These are phyloP conservation scores for Claviceps africana DNA, from an alignment of 2,329 filamentous ascomycete species.

Conservation along the genomic window DNA sequence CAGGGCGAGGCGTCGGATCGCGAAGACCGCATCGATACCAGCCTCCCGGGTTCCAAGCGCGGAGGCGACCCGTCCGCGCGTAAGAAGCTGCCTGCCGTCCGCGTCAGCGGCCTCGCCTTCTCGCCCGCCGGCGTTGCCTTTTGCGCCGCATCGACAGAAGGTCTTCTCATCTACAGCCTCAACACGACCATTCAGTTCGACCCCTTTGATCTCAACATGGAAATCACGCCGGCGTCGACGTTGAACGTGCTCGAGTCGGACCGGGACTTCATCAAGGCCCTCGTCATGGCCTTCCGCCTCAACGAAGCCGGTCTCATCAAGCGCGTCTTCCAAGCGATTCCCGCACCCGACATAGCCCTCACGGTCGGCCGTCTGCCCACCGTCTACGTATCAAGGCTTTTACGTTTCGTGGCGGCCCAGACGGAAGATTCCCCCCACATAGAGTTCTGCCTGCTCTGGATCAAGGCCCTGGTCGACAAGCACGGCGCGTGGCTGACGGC, in stretches of 20 bases:
- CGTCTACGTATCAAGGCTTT: conserved; percentile 72
- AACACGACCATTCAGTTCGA: conserved; percentile 79
- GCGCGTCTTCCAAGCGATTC: conserved; percentile 73
- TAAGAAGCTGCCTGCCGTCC: conserved; percentile 64
- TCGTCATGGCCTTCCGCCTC: conserved; percentile 94
- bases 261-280: conserved; percentile 74
- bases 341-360: conserved; percentile 58
- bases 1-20: conserved; percentile 78
- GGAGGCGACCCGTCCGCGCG: conserved; percentile 69
- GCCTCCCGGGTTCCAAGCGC: conserved; percentile 72
- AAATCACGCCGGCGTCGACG: conserved; percentile 78
- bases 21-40: conserved; percentile 67
- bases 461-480: conserved; percentile 65
- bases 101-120: conserved; percentile 74
- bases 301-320: conserved; percentile 74
- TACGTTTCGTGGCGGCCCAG: conserved; percentile 78
- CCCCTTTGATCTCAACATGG: conserved; percentile 89
- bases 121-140: conserved; percentile 81
- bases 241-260: conserved; percentile 52
- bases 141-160: conserved; percentile 90
- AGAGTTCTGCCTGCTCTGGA: conserved; percentile 89
- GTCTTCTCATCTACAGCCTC: conserved; percentile 82
- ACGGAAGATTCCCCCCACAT: conserved; percentile 85
- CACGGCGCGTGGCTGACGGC: conserved; percentile 80
- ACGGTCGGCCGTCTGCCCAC: conserved; percentile 67